A percentile compares a stretch with the other conserved stretches of the same genome.
These are phyloP conservation scores for Falciphora oryzae DNA, from an alignment of 2,329 filamentous ascomycete genomes.

Conservation along the genomic window DNA sequence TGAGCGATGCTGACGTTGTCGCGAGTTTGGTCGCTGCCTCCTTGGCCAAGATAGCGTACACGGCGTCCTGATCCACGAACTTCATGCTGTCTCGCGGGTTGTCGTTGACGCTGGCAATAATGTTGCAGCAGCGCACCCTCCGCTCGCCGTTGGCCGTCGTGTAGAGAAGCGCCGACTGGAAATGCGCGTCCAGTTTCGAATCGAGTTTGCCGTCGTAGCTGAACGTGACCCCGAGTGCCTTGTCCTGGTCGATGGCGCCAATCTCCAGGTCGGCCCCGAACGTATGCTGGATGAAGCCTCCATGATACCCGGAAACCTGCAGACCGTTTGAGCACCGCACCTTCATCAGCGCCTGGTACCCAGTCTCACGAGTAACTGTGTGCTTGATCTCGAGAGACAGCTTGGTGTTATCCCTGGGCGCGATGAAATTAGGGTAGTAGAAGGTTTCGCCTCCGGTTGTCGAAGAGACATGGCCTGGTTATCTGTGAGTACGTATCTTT, in stretches of 20 bases:
- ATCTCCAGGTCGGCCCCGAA: conserved; percentile 94
- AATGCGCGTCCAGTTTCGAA: conserved; percentile 91
- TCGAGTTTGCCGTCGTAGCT: conserved; percentile 98
- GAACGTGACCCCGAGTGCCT: conserved; percentile 86
- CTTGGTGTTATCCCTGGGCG: conserved; percentile 77
- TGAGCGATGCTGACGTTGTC: conserved; percentile 62
- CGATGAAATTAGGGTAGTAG: conserved; percentile 95
- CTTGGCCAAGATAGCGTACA: conserved; percentile 83
- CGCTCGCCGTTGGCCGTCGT: conserved; percentile 86
- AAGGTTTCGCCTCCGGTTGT: conserved; percentile 93
- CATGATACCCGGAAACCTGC: conserved; percentile 89
- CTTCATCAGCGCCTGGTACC: conserved; percentile 96
- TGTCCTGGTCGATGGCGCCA: conserved; percentile 86
- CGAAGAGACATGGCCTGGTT: conserved; percentile 69
- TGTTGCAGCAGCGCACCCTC: conserved; percentile 85
- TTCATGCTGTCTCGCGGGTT: conserved; percentile 80
- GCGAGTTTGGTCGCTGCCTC: conserved; percentile 85
- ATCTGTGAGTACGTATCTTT: not conserved
- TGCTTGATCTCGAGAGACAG: conserved; percentile 81
- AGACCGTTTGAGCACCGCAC: conserved; percentile 95
- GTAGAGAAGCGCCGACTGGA: conserved; percentile 91
- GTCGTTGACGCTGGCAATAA: conserved; percentile 88
- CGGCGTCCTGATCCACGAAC: conserved; percentile 92
- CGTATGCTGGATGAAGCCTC: conserved; percentile 93
- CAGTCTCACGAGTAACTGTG: conserved; percentile 81